phyloP scores from a whole-genome alignment of 441 rosid species.

The Iberis amara region DNA sequence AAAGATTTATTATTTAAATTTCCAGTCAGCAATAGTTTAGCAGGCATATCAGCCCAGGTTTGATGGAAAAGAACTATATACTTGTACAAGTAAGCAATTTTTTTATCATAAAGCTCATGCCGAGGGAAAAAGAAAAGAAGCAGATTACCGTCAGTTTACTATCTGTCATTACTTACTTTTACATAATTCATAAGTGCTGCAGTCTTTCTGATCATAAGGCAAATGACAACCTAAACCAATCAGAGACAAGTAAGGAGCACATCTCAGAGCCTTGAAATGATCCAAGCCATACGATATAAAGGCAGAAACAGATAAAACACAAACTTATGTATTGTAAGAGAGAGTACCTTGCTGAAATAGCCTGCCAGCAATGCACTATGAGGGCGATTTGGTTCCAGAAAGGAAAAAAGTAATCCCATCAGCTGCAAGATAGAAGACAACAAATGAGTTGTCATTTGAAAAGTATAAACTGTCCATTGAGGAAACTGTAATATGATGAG shows the following conservation, averaged over 20 bases:
- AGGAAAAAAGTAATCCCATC: conserved; percentile 91
- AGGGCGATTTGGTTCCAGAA: conserved; percentile 78
- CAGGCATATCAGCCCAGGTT: not conserved
- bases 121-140: not conserved
- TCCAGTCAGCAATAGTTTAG: conserved; percentile 10
- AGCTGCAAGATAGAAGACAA: conserved; percentile 45
- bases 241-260: conserved; percentile 22
- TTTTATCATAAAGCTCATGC: not conserved
- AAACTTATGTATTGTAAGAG: conserved; percentile 9
- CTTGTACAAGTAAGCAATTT: not conserved
- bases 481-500: conserved; percentile 1
- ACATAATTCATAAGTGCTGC: conserved; percentile 86
- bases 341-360: conserved; percentile 87
- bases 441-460: conserved; percentile 7
- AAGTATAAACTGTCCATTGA: not conserved
- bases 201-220: conserved; percentile 96
- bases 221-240: conserved; percentile 71
- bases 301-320: not conserved
- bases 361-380: conserved; percentile 95
- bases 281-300: conserved; percentile 7
- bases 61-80: not conserved
- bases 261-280: conserved; percentile 6
- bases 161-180: conserved; percentile 51
- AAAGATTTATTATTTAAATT: not conserved
- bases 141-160: not conserved